These are phyloP conservation scores for Lobosporangium transversale DNA, from an alignment of 192 early-diverging fungal species.

Conservation along the genomic window DNA sequence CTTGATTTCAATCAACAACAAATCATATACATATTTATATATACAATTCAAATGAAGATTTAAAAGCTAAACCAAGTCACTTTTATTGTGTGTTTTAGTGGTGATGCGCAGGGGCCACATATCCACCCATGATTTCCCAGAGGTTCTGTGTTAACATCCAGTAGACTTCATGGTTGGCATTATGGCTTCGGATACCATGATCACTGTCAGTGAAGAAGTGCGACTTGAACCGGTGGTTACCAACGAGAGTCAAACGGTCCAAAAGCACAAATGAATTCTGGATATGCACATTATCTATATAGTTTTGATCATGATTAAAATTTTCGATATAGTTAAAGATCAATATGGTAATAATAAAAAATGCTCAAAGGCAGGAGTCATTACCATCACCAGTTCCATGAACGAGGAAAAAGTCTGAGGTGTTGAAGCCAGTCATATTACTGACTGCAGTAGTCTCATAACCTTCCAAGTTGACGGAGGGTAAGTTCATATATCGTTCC, in stretches of 20 bases:
- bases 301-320: slow-evolving; percentile 3
- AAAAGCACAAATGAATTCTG: slow-evolving; percentile 88
- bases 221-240: slow-evolving; percentile 82
- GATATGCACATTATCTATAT: slow-evolving; percentile 78
- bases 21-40: no score
- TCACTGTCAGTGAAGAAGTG: slow-evolving; percentile 92
- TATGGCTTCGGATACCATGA: slow-evolving; percentile 83
- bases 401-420: slow-evolving; percentile 81
- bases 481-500: slow-evolving; percentile 96
- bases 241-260: slow-evolving; percentile 77
- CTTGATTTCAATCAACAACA: neutral
- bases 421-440: slow-evolving; percentile 84
- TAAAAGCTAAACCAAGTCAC: neutral
- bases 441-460: slow-evolving; percentile 81
- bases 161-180: slow-evolving; percentile 72
- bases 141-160: slow-evolving; percentile 30
- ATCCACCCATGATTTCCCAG: slow-evolving; percentile 46
- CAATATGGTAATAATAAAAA: neutral
- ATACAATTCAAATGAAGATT: no score
- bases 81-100: slow-evolving; percentile 40
- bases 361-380: no score
- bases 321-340: neutral
- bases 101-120: slow-evolving; percentile 33
- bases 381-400: slow-evolving; percentile 91
- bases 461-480: slow-evolving; percentile 76